Evolutionary conservation across 345 rosid species (phyloP).

Genomic region (Bruguiera gymnorhiza): DNA sequence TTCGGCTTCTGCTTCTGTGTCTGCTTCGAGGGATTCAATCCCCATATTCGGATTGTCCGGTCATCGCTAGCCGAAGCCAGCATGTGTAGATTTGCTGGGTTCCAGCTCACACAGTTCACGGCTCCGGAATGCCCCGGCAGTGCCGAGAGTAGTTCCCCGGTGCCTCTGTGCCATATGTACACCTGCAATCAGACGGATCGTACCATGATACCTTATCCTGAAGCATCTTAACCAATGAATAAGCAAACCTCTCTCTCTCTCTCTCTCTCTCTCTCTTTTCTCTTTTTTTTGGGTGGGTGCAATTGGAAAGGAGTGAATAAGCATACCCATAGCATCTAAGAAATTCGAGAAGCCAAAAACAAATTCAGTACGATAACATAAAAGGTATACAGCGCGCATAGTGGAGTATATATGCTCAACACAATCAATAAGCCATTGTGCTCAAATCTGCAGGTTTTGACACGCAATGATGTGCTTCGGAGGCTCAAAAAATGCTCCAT

Average conservation of each 20-base stretch:
- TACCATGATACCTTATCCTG: neutral
- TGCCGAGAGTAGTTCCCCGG: constrained; percentile 44
- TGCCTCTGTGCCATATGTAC: constrained; percentile 58
- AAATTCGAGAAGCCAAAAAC: neutral
- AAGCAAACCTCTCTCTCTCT: too few relatives aligned
- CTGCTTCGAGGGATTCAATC: constrained; percentile 36
- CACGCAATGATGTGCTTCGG: too few relatives aligned
- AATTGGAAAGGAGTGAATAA: too few relatives aligned
- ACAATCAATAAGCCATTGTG: too few relatives aligned
- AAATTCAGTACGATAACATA: too few relatives aligned
- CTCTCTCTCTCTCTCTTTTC: too few relatives aligned
- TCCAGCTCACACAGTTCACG: constrained; percentile 53
- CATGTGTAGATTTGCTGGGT: constrained; percentile 42
- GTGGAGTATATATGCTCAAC: too few relatives aligned
- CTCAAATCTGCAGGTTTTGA: too few relatives aligned
- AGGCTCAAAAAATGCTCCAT: too few relatives aligned
- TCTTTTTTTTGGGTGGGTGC: too few relatives aligned
- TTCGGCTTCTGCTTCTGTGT: constrained; percentile 2
- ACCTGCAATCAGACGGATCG: constrained; percentile 35
- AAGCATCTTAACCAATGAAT: neutral
- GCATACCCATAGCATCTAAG: neutral
- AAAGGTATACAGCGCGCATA: too few relatives aligned
- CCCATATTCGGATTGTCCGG: constrained; percentile 63
- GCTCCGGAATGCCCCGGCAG: constrained; percentile 66
- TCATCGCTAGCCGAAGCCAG: constrained; percentile 54